Evolutionary conservation across 495 filamentous ascomycete species (phyloP).

Genomic region (Penicillium paradoxum): DNA sequence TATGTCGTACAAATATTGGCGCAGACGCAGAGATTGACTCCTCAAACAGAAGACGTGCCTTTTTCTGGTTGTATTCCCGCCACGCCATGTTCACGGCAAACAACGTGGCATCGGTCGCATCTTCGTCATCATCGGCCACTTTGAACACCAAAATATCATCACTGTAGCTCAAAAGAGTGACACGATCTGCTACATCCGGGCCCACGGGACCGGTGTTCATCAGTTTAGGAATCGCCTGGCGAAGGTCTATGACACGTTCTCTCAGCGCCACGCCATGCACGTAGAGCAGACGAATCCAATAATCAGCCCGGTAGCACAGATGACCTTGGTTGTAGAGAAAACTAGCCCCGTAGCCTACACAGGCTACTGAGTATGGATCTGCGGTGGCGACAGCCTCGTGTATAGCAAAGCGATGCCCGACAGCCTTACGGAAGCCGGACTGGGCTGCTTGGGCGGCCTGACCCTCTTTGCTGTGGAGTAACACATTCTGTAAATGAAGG

Average conservation of each 20-base stretch:
- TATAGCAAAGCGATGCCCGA: slow-evolving; percentile 57
- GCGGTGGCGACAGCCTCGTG: slow-evolving; percentile 58
- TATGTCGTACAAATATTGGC: slow-evolving; percentile 60
- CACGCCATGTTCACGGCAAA: slow-evolving; percentile 52
- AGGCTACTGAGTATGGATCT: slow-evolving; percentile 54
- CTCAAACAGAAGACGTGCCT: slow-evolving; percentile 35
- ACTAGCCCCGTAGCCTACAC: slow-evolving; percentile 54
- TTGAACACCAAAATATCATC: slow-evolving; percentile 57
- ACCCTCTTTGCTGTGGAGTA: slow-evolving; percentile 55
- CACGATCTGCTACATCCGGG: slow-evolving; percentile 35
- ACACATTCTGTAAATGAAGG: slow-evolving; percentile 41
- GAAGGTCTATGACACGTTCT: slow-evolving; percentile 58
- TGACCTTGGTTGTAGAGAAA: slow-evolving; percentile 62
- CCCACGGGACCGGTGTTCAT: slow-evolving; percentile 15
- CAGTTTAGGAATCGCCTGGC: slow-evolving; percentile 38
- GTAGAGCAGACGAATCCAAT: slow-evolving; percentile 60
- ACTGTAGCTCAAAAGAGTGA: slow-evolving; percentile 58
- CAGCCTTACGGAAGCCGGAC: slow-evolving; percentile 49
- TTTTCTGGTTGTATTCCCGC: slow-evolving; percentile 9
- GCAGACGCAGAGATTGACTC: slow-evolving; percentile 8
- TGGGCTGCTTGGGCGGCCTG: slow-evolving; percentile 40
- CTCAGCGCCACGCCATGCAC: slow-evolving; percentile 45
- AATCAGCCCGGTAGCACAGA: slow-evolving; percentile 54
- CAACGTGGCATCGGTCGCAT: slow-evolving; percentile 44
- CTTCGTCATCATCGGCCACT: slow-evolving; percentile 23